Conservation (phyloP, 148 eudicot genomes). For the Hydrangea macrophylla region DNA sequence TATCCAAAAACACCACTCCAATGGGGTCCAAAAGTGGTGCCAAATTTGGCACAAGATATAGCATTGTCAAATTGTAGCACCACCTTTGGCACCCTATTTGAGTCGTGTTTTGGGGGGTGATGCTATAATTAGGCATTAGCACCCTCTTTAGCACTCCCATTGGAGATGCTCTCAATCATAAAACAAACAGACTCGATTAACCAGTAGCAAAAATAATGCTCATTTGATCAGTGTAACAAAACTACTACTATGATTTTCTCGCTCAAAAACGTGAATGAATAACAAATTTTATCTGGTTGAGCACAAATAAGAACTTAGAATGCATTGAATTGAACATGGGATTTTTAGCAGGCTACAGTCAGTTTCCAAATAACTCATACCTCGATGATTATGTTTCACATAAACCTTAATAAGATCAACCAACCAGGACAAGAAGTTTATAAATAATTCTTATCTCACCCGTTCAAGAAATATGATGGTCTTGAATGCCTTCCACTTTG, state of each 20-base stretch:
- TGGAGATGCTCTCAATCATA: no score
- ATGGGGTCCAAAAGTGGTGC: no score
- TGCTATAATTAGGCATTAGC: no score
- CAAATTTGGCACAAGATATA: no score
- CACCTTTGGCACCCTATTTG: no score
- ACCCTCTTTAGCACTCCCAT: no score
- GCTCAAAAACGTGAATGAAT: background rate
- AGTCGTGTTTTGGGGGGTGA: no score
- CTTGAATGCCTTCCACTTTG: slow-evolving; percentile 87
- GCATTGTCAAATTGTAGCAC: no score
- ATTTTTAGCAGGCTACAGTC: background rate
- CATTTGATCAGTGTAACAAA: background rate
- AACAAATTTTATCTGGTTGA: background rate
- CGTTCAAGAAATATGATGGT: slow-evolving; percentile 71
- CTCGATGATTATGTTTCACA: background rate
- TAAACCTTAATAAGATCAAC: background rate
- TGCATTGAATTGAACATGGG: background rate
- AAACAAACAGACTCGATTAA: no score
- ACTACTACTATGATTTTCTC: background rate
- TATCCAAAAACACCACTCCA: no score
- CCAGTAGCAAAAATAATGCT: background rate
- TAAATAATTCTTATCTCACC: slow-evolving; percentile 34
- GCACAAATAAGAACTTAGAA: background rate
- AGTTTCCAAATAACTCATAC: slow-evolving; percentile 1
- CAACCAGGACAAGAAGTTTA: background rate